Conservation (phyloP, 2,329 filamentous ascomycete species). For the Gyromitra esculenta region DNA sequence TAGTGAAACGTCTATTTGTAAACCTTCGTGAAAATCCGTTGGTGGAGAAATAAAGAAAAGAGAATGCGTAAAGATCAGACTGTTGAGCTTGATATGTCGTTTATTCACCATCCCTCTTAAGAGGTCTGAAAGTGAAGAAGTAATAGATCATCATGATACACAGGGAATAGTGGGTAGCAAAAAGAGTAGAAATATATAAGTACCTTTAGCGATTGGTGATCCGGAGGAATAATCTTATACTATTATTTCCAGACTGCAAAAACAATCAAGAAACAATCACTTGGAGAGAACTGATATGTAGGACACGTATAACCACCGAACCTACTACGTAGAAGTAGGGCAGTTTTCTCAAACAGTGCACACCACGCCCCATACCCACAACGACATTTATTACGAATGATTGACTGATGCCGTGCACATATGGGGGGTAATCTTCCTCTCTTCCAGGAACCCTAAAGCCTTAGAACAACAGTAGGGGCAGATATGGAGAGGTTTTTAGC, state of each 20-base stretch:
- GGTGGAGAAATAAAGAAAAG: too few species aligned
- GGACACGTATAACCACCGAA: constrained; percentile 52
- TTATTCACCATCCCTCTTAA: constrained; percentile 49
- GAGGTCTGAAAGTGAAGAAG: constrained; percentile 53
- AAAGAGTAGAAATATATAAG: constrained; percentile 3
- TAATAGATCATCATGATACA: constrained; percentile 49
- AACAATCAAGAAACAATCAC: constrained; percentile 23
- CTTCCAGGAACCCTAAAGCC: constrained; percentile 53
- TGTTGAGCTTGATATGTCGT: constrained; percentile 53
- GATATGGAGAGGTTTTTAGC: constrained; percentile 51
- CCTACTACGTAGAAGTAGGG: constrained; percentile 42
- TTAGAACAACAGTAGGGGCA: constrained; percentile 52
- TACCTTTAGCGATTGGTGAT: constrained; percentile 15
- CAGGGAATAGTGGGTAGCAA: background rate
- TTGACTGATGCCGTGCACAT: constrained; percentile 49
- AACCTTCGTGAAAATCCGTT: background rate
- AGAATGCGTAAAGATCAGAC: constrained; percentile 41
- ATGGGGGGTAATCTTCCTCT: constrained; percentile 52
- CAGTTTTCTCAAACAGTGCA: constrained; percentile 52
- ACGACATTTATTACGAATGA: constrained; percentile 52
- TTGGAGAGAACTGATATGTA: constrained; percentile 32
- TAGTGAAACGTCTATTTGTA: constrained; percentile 2
- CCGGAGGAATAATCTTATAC: background rate
- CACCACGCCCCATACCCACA: constrained; percentile 50
- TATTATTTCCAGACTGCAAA: constrained; percentile 12